Evolutionary conservation across 2,329 filamentous ascomycete genomes (phyloP).

Genomic region (Penicillium sp.): DNA sequence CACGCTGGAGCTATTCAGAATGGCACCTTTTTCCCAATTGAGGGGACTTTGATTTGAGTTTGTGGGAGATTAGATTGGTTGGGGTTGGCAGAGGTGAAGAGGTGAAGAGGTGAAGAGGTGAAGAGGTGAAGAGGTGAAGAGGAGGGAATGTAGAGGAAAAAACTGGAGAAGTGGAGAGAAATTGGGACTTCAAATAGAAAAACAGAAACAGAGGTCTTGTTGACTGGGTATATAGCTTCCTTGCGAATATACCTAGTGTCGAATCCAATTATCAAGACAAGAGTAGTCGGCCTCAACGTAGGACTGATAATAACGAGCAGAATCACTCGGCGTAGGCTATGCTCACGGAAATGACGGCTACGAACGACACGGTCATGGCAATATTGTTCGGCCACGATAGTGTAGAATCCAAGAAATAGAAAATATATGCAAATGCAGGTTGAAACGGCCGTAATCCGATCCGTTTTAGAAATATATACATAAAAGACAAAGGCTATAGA

Average conservation of each 20-base stretch:
- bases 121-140: background rate
- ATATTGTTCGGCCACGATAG: too few relatives aligned
- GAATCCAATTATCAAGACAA: background rate
- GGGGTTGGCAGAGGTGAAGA: background rate
- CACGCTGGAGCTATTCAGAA: slow-evolving; percentile 61
- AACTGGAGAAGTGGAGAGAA: background rate
- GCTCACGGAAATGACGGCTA: too few relatives aligned
- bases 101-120: background rate
- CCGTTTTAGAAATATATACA: slow-evolving; percentile 2
- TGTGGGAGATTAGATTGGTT: background rate
- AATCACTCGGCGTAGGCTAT: too few relatives aligned
- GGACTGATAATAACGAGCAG: too few relatives aligned
- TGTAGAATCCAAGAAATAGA: background rate
- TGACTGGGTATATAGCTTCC: background rate
- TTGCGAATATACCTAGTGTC: background rate
- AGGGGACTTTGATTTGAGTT: slow-evolving; percentile 33
- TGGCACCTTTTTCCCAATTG: slow-evolving; percentile 57
- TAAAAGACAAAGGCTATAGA: background rate
- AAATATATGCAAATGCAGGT: background rate
- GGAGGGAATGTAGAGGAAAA: too few relatives aligned
- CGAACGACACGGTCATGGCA: too few relatives aligned
- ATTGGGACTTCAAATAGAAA: background rate
- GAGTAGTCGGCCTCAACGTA: too few relatives aligned
- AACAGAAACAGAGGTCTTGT: background rate
- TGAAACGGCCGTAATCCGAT: background rate